Base-by-base conservation (phyloP, 2,329 filamentous ascomycete genomes). In the Grosmannia serpens region DNA sequence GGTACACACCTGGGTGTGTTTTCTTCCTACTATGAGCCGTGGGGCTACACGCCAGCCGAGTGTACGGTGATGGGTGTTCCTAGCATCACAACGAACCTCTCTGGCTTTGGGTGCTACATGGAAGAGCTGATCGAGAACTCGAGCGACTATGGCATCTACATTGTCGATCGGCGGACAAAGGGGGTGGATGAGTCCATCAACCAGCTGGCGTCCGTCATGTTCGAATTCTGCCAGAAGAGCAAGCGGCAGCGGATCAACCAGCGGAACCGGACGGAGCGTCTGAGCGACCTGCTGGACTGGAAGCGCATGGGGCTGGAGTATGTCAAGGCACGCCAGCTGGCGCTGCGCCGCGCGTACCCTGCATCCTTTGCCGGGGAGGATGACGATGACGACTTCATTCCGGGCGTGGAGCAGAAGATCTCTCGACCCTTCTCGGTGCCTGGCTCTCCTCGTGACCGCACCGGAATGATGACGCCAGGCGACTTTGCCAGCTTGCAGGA, bases 251-350 rank as follows among this genome's bases (percentile, higher is more conserved):
- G 94, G 55, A 99, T 99, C 80, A 99, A 99, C 79, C 94, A 97
- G 77, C 85, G 94, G 55, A 99, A 99, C 74, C 85, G 94, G 58
- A 99, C 94, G 0, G 94, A 99, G 77, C 85, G 94, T 53, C 77
- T 99, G 58, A 95, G 91, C 68, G 94, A 99, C 70, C 78, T 99
- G 61, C 80, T 99, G 47, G 94, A 99, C 75, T 99, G 94, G 94
- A 97, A 97, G 81, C 83, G 94, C 55, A 99, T 99, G 94, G 94
- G 94, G 26, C 87, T 97, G 86, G 94, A 99, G 74, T 99, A 99
- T 69, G 90, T 96, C 75, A 99, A 97, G 78, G 94, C 94, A 38
- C 84, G 94, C 54, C 94, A 97, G 72, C 75, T 99, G 68, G 94
- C 94, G 27, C 78, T 99, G 63, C 82, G 94, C 67, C 83, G 94